Conservation (phyloP, 768 basidiomycete species). For the Russula virescens region DNA sequence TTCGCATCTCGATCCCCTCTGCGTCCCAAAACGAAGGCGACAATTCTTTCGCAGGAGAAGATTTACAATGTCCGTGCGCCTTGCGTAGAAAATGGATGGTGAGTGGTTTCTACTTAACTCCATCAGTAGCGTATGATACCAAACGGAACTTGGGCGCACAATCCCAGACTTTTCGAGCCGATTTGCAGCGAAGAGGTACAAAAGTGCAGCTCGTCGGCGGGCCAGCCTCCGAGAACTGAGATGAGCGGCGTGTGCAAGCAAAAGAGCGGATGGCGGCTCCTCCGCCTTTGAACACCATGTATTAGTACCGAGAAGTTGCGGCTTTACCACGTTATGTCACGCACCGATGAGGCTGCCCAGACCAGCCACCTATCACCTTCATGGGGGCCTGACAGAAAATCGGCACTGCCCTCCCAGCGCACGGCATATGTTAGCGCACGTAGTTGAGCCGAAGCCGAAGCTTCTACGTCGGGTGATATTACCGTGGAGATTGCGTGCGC, state of each 20-base stretch:
- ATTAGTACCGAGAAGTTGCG: slow-evolving; percentile 1
- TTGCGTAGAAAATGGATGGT: slow-evolving; percentile 76
- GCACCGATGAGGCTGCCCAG: slow-evolving; percentile 76
- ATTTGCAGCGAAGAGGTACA: slow-evolving; percentile 74
- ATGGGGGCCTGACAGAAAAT: slow-evolving; percentile 51
- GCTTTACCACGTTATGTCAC: slow-evolving; percentile 29
- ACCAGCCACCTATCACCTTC: slow-evolving; percentile 85
- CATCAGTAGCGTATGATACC: slow-evolving; percentile 6
- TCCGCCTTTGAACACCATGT: slow-evolving; percentile 52
- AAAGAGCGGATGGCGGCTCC: slow-evolving; percentile 72
- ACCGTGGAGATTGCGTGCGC: slow-evolving; percentile 52
- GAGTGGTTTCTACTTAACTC: slow-evolving; percentile 62
- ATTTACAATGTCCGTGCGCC: slow-evolving; percentile 58
- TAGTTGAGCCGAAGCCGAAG: slow-evolving; percentile 59
- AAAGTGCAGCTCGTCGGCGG: slow-evolving; percentile 63
- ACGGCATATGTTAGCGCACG: slow-evolving; percentile 62
- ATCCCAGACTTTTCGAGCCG: slow-evolving; percentile 79
- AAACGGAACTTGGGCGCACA: slow-evolving; percentile 40
- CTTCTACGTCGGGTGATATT: slow-evolving; percentile 40
- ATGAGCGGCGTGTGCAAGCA: slow-evolving; percentile 75
- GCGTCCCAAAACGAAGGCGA: slow-evolving; percentile 82
- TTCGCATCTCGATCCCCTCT: slow-evolving; percentile 43
- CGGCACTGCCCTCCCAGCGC: slow-evolving; percentile 63
- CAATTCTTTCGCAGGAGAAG: slow-evolving; percentile 47
- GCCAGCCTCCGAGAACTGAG: slow-evolving; percentile 54